These are phyloP conservation scores for Limonium bicolor DNA, from an alignment of 148 eudicot species.

Conservation along the genomic window DNA sequence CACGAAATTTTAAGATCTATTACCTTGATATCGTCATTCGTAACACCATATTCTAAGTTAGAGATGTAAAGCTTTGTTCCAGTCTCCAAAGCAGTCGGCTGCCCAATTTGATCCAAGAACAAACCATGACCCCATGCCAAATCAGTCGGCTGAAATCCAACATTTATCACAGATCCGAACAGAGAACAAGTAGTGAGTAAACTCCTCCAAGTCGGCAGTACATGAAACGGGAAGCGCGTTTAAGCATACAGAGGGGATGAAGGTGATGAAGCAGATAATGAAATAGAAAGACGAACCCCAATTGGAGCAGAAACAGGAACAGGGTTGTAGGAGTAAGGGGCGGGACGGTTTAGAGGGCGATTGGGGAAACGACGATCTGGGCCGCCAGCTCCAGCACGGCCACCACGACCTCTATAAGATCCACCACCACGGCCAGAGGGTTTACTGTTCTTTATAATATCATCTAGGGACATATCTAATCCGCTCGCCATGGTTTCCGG, in stretches of 20 bases:
- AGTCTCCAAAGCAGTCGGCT: slow-evolving; percentile 51
- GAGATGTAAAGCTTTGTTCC: slow-evolving; percentile 90
- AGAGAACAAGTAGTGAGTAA: not conserved
- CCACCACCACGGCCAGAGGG: slow-evolving; percentile 36
- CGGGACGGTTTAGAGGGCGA: slow-evolving; percentile 45
- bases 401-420: slow-evolving; percentile 28
- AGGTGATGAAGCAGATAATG: too few relatives aligned
- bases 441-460: slow-evolving; percentile 79
- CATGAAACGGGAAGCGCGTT: too few relatives aligned
- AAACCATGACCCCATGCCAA: slow-evolving; percentile 63
- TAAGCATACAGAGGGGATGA: too few relatives aligned
- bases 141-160: slow-evolving; percentile 38
- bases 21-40: slow-evolving; percentile 89
- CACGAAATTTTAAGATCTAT: too few relatives aligned
- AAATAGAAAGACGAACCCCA: not conserved
- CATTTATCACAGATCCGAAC: slow-evolving; percentile 1
- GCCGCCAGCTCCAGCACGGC: slow-evolving; percentile 18
- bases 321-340: slow-evolving; percentile 41
- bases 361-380: slow-evolving; percentile 57
- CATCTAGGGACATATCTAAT: slow-evolving; percentile 81
- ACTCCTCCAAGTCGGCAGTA: too few relatives aligned
- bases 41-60: slow-evolving; percentile 83
- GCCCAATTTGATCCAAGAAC: slow-evolving; percentile 35
- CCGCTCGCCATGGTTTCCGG: slow-evolving; percentile 51
- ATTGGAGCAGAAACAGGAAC: not conserved